Conservation (phyloP, 208 protist species). For the Plasmodiophora brassicae region DNA sequence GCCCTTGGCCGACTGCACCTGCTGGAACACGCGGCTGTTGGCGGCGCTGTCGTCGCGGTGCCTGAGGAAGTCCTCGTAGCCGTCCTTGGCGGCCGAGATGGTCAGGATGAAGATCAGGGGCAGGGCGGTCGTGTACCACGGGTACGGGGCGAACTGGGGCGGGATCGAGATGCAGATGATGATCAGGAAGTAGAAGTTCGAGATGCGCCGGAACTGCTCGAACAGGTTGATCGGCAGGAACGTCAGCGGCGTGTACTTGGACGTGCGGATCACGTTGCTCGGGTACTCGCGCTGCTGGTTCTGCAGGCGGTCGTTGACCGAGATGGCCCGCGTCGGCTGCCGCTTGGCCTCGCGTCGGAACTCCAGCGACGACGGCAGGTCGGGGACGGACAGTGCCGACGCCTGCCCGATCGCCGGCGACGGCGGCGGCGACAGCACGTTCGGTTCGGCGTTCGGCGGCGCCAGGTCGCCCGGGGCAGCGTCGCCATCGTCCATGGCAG, state of each 20-base stretch:
- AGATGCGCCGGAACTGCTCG: constrained; percentile 39
- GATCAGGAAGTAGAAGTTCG: constrained; percentile 43
- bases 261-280: constrained; percentile 30
- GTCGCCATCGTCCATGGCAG: too few relatives aligned
- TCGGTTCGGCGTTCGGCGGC: neutral
- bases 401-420: neutral
- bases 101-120: constrained; percentile 35
- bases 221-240: constrained; percentile 41
- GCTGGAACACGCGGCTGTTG: constrained; percentile 10
- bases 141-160: neutral
- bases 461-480: neutral
- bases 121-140: neutral
- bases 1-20: neutral
- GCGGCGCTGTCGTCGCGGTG: constrained; percentile 17
- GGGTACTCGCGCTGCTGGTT: neutral
- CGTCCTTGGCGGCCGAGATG: constrained; percentile 35
- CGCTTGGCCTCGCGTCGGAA: neutral
- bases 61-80: constrained; percentile 35
- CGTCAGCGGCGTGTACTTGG: constrained; percentile 34
- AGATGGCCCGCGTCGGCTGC: neutral
- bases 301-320: constrained; percentile 4
- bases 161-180: constrained; percentile 15
- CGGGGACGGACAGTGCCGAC: neutral
- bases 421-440: neutral
- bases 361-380: neutral